Evolutionary conservation across 768 basidiomycete species (phyloP).

Genomic region (Filobasidium wieringae): DNA sequence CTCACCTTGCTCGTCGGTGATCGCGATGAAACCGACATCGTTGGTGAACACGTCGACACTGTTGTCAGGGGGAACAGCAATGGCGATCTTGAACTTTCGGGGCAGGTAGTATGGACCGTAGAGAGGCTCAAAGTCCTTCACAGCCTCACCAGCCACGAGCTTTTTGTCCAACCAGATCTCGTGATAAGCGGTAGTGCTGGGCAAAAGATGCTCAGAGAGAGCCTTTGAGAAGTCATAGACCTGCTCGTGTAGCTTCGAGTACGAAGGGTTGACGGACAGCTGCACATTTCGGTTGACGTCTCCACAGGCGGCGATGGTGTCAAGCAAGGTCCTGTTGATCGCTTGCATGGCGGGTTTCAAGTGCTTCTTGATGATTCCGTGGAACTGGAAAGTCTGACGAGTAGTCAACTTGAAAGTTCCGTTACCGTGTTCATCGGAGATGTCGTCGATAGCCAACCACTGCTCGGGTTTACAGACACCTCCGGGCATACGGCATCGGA

Average conservation of each 20-base stretch:
- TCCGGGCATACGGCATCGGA: conserved; percentile 88
- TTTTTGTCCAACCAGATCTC: conserved; percentile 99
- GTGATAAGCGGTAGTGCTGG: conserved; percentile 85
- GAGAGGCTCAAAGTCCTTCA: conserved; percentile 91
- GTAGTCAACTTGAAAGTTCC: conserved; percentile 96
- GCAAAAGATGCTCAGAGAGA: conserved; percentile 75
- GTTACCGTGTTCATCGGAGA: conserved; percentile 87
- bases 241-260: conserved; percentile 72
- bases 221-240: conserved; percentile 73
- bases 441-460: conserved; percentile 92
- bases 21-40: conserved; percentile 93
- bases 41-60: conserved; percentile 84
- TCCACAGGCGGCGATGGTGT: conserved; percentile 95
- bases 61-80: conserved; percentile 91
- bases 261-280: conserved; percentile 76
- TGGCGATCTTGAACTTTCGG: conserved; percentile 91
- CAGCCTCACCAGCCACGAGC: conserved; percentile 79
- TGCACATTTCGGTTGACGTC: conserved; percentile 91
- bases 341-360: conserved; percentile 92
- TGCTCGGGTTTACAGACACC: conserved; percentile 85
- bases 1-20: conserved; percentile 61
- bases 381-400: conserved; percentile 97
- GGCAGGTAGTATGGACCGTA: conserved; percentile 97
- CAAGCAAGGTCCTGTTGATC: conserved; percentile 79
- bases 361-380: conserved; percentile 94